phyloP scores from a whole-genome alignment of 1,284 basidiomycete genomes.

The Sporisorium exsertum region DNA sequence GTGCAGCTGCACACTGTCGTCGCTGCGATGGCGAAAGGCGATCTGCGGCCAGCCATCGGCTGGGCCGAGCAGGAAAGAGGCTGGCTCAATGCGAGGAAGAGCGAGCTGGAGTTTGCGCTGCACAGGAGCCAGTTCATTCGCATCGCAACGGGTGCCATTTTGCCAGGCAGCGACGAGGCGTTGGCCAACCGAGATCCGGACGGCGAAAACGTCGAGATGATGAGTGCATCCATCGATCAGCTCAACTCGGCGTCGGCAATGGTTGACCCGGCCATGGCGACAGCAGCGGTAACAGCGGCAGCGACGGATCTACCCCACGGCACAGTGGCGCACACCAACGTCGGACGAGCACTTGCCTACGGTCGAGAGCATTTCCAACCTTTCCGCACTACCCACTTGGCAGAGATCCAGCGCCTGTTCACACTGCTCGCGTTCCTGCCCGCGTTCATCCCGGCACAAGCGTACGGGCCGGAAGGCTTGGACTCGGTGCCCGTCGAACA shows the following conservation, averaged over 20 bases:
- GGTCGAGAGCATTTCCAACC: conserved; percentile 77
- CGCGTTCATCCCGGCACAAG: conserved; percentile 27
- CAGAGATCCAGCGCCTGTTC: conserved; percentile 82
- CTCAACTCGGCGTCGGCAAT: conserved; percentile 4
- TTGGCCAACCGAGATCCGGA: conserved; percentile 38
- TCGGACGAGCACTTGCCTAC: conserved; percentile 77
- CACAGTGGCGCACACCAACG: conserved; percentile 37
- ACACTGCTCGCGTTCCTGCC: conserved; percentile 81
- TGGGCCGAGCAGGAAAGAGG: conserved; percentile 52
- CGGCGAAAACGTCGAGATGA: conserved; percentile 54
- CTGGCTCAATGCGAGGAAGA: conserved; percentile 46
- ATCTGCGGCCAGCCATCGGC: conserved; percentile 53
- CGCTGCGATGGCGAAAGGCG: conserved; percentile 38
- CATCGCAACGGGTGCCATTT: conserved; percentile 47
- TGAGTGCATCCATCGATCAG: conserved; percentile 32
- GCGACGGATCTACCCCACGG: neutral
- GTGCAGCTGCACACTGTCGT: conserved; percentile 35
- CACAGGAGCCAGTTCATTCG: conserved; percentile 59
- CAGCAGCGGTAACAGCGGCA: neutral
- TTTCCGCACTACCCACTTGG: conserved; percentile 77
- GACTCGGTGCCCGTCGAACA: conserved; percentile 42
- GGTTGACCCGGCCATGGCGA: neutral
- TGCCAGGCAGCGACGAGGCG: conserved; percentile 11
- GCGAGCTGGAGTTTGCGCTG: conserved; percentile 58
- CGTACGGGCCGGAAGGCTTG: conserved; percentile 29